Base-by-base conservation (phyloP, 1,284 basidiomycete genomes). In the Tetrapyrgos nigripes region DNA sequence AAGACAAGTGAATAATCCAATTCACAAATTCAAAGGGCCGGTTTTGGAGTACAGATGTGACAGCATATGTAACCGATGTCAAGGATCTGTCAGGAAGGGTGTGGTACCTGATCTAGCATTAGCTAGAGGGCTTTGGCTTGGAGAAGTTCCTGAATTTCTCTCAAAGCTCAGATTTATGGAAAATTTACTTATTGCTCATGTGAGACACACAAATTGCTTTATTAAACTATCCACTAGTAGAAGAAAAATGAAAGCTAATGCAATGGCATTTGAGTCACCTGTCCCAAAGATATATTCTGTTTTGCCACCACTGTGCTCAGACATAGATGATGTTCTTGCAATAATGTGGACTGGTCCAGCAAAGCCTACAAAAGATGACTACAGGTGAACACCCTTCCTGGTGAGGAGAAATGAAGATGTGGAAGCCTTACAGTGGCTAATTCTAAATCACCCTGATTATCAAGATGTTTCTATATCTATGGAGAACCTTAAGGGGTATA, bases 41-140 rank as follows among this genome's bases (percentile, higher is more conserved):
- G 59, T 70, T 6, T 14, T 68, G 24, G 68, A 63, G 19, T 21
- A 23, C 10, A 21, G 13, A 13, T 70, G 67, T 54, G 40, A 33
- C 13, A 24, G 24, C 10, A 50, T 69, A 17, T 70, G 68, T 50
- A 10, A 21, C 17, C 14, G n/a, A 6, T 69, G 68, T 58, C 17
- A 51, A 4, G 13, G 5, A 21, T 8, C 26, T 33, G 5, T 76
- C 1, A 23, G 53, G 4, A 63, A 66, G n/a, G 59, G 63, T 1
- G 62, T 57, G 35, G 53, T 72, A 19, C 75, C 75, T 9, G 44
- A 43, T 11, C 21, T 57, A 43, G 63, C 75, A 14, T 53, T 80
- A 4, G 73, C 71, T 0, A 75, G 74, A 61, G 72, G 73, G 2
- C 53, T 77, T 2, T 80, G 77, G 78, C 23, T 79, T 1, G 76